These are phyloP conservation scores for Myriosclerotinia scirpicola DNA, from an alignment of 2,329 filamentous ascomycete species.

Conservation along the genomic window DNA sequence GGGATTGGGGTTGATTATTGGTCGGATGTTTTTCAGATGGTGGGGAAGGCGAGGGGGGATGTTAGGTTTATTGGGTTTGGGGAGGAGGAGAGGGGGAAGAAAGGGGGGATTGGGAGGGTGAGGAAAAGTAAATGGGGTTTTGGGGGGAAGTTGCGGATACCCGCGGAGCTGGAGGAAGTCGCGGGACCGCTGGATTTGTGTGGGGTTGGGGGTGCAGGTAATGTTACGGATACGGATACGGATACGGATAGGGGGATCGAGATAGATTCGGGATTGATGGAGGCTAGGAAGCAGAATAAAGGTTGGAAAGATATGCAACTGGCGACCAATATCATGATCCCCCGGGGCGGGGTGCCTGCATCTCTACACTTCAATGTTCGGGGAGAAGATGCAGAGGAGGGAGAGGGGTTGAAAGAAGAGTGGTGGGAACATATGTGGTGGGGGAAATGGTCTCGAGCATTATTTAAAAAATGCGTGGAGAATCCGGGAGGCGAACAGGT, in stretches of 20 bases:
- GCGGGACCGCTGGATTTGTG: not conserved
- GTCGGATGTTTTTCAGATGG: not conserved
- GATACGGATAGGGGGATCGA: too few species aligned
- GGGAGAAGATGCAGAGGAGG: not conserved
- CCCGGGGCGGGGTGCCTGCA: not conserved
- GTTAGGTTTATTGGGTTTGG: not conserved
- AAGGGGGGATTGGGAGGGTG: not conserved
- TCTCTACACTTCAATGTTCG: not conserved
- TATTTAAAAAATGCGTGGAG: not conserved
- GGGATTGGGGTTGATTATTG: constrained; percentile 15
- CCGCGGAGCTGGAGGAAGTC: not conserved
- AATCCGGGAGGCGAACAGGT: not conserved
- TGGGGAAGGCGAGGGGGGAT: constrained; percentile 3
- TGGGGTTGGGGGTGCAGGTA: not conserved
- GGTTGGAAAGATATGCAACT: not conserved
- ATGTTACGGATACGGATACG: too few species aligned
- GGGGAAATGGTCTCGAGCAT: not conserved
- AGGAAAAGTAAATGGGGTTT: not conserved
- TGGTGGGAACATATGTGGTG: constrained; percentile 12
- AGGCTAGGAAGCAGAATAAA: not conserved
- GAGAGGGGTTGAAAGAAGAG: not conserved
- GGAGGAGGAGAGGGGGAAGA: not conserved
- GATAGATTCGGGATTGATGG: not conserved
- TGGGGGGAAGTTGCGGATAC: too few species aligned
- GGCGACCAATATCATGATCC: not conserved